Conservation (phyloP, 129 eudicot genomes). For the Flaveria linearis region DNA sequence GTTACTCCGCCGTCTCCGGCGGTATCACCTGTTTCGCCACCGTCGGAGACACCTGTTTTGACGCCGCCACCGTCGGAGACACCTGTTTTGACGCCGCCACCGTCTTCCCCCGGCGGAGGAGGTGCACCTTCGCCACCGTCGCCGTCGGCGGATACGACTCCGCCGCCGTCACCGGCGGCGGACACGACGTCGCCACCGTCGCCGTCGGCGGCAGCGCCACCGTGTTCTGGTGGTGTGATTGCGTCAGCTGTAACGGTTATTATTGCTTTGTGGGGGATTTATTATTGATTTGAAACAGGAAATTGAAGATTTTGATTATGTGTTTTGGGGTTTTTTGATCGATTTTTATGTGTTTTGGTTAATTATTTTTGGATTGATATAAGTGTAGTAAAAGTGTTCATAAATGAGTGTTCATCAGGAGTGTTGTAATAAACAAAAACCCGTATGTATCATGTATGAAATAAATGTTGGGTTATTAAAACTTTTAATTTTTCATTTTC, state of each 20-base stretch:
- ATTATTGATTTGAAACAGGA: background rate
- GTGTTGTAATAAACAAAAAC: background rate
- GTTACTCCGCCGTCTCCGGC: background rate
- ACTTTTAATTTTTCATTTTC: background rate
- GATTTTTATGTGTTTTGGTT: conserved; percentile 11
- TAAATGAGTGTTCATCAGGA: conserved; percentile 24
- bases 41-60: conserved; percentile 12
- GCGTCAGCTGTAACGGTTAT: conserved; percentile 19
- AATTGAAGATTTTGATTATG: conserved; percentile 8
- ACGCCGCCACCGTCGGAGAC: conserved; percentile 21
- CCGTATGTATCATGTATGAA: conserved; percentile 17
- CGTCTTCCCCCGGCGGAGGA: conserved; percentile 20
- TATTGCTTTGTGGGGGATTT: conserved; percentile 12
- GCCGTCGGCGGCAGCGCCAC: background rate
- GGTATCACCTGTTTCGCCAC: conserved; percentile 12
- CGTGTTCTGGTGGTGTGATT: conserved; percentile 11
- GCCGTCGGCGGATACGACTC: conserved; percentile 28
- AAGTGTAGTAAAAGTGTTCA: conserved; percentile 30
- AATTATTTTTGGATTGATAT: background rate
- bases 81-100: conserved; percentile 19
- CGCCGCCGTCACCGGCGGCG: conserved; percentile 33
- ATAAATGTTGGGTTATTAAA: conserved; percentile 33
- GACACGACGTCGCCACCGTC: conserved; percentile 27
- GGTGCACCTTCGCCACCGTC: conserved; percentile 17
- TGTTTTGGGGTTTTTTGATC: conserved; percentile 5